A percentile compares a stretch with the other conserved stretches of the same genome.
phyloP scores from a whole-genome alignment of 2,329 filamentous ascomycete genomes.

The Beauveria sp. region DNA sequence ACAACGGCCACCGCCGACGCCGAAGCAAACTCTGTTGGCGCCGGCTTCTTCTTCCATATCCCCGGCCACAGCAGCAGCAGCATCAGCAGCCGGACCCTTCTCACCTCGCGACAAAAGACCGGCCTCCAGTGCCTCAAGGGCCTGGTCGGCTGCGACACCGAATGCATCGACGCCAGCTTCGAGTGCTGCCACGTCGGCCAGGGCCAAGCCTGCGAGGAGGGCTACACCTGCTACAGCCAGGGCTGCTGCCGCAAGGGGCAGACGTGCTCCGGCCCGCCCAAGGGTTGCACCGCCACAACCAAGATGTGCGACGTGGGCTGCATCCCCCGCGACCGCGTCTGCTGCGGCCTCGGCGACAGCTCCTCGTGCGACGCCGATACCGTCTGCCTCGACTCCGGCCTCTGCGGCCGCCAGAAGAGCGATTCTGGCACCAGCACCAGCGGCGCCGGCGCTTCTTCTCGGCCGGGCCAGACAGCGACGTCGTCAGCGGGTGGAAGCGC shows the following conservation, averaged over 20 bases:
- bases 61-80: neutral
- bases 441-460: neutral
- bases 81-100: neutral
- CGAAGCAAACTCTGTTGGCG: neutral
- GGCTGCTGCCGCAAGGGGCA: conserved; percentile 8
- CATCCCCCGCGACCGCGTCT: conserved; percentile 4
- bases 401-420: neutral
- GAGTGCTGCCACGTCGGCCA: conserved; percentile 8
- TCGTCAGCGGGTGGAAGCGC: neutral
- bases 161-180: neutral
- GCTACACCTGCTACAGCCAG: conserved; percentile 7
- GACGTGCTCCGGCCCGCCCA: conserved; percentile 2
- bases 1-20: neutral
- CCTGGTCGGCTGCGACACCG: neutral
- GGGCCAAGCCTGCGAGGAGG: conserved; percentile 4
- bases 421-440: neutral
- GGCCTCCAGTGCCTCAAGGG: neutral
- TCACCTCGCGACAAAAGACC: neutral
- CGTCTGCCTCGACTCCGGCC: neutral
- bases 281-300: neutral
- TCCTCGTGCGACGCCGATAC: conserved; percentile 6
- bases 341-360: conserved; percentile 3
- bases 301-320: conserved; percentile 7
- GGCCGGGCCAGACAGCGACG: neutral
- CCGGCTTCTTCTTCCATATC: neutral